Base-by-base conservation (phyloP, 2,329 filamentous ascomycete species). In the Colletotrichum sp. region DNA sequence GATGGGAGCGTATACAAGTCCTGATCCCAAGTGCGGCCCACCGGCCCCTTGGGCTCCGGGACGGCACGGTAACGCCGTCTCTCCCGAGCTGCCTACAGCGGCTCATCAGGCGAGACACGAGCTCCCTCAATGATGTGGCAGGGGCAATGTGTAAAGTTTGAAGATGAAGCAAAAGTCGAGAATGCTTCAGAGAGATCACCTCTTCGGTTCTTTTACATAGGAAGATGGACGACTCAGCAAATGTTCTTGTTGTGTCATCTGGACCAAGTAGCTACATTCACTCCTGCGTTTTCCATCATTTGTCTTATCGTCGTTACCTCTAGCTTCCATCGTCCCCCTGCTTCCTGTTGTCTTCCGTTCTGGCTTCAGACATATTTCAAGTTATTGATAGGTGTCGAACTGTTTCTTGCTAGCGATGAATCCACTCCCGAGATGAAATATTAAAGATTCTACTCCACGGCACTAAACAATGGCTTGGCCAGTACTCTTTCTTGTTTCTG, bases 331-430 rank as follows among this genome's bases (percentile, higher is more conserved):
- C 26, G 5, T 26, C 1, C 10, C 10, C 3, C 5, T 49, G 18
- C 10, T 49, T n/a, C 0, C n/a, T 13, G 0, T 13, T 12, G 10
- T 21, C 0, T 12, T 12, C 10, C 26, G 5, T 26, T 6, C 5
- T 26, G 26, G 26, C 26, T 26, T 6, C 5, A 6, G 26, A 26
- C 5, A 26, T 26, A 6, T 6, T 6, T 26, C 5, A 26, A 13
- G 44, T 9, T 52, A 0, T 52, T 0, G n/a, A 52, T 13, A 8
- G n/a, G 44, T 52, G 44, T 13, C 6, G 10, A 0, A 21, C 44
- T 49, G 10, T 49, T 21, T 0, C 44, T 21, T 49, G 6, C 44
- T 3, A 21, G 44, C 16, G 44, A 49, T 4, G n/a, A 13, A 1
- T 21, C 44, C 44, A 8, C 6, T 1, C 10, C 9, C 0, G 3